phyloP scores from a whole-genome alignment of 768 basidiomycete species.

The Leccinum ochraceum region DNA sequence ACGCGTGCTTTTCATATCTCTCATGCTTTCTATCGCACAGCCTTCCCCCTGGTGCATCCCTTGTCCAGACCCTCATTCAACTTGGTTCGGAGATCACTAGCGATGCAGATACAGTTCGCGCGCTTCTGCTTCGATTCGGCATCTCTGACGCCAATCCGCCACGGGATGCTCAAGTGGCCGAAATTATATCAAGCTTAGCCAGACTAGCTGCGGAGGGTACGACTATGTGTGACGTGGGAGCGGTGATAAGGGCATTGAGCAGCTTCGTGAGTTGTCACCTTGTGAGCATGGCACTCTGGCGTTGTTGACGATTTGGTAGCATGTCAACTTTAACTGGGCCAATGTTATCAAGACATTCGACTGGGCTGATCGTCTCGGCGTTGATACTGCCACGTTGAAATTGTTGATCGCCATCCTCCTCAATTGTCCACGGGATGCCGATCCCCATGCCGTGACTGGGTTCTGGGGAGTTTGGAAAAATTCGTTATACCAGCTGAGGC shows the following conservation, averaged over 20 bases:
- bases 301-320: slow-evolving; percentile 41
- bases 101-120: slow-evolving; percentile 69
- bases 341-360: slow-evolving; percentile 86
- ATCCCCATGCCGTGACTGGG: slow-evolving; percentile 77
- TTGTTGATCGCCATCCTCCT: slow-evolving; percentile 86
- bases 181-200: slow-evolving; percentile 67
- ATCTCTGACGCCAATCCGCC: slow-evolving; percentile 73
- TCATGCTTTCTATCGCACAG: slow-evolving; percentile 39
- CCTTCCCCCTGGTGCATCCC: slow-evolving; percentile 62
- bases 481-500: slow-evolving; percentile 78
- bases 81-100: slow-evolving; percentile 78
- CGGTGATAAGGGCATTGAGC: slow-evolving; percentile 69
- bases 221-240: slow-evolving; percentile 69
- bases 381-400: slow-evolving; percentile 88
- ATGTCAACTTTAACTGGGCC: slow-evolving; percentile 73
- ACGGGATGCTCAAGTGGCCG: slow-evolving; percentile 66
- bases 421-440: slow-evolving; percentile 75
- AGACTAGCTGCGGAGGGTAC: slow-evolving; percentile 74
- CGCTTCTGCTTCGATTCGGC: slow-evolving; percentile 72
- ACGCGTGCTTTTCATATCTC: slow-evolving; percentile 13
- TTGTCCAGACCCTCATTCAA: slow-evolving; percentile 75
- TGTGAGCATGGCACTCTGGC: background rate
- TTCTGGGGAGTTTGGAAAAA: slow-evolving; percentile 90
- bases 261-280: slow-evolving; percentile 60
- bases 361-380: slow-evolving; percentile 76